These are phyloP conservation scores for Cicer yamashitae DNA, from an alignment of 306 rosid species.

Conservation along the genomic window DNA sequence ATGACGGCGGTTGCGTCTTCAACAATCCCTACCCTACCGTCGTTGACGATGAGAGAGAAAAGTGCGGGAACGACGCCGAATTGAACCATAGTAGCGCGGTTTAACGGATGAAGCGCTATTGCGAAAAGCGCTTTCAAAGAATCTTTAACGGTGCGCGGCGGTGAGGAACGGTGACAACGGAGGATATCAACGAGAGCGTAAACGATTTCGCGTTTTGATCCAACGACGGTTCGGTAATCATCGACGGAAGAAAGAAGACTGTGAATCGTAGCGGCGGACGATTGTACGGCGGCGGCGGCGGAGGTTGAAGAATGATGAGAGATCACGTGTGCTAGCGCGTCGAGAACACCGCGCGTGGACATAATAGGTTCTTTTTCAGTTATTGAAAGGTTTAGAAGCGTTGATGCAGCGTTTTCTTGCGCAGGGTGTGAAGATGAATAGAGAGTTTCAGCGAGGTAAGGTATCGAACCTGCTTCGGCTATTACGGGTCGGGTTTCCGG, in stretches of 20 bases:
- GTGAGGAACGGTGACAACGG: slow-evolving; percentile 53
- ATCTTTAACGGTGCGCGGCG: slow-evolving; percentile 77
- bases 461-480: slow-evolving; percentile 76
- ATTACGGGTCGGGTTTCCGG: slow-evolving; percentile 74
- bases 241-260: slow-evolving; percentile 75
- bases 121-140: slow-evolving; percentile 85
- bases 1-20: slow-evolving; percentile 94
- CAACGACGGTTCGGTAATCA: slow-evolving; percentile 71
- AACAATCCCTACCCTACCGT: slow-evolving; percentile 68
- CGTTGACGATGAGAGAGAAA: slow-evolving; percentile 60
- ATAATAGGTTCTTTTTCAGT: slow-evolving; percentile 63
- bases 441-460: slow-evolving; percentile 74
- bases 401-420: slow-evolving; percentile 91
- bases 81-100: slow-evolving; percentile 61
- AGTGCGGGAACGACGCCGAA: slow-evolving; percentile 72
- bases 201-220: slow-evolving; percentile 82
- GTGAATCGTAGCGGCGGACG: slow-evolving; percentile 82
- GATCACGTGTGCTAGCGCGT: slow-evolving; percentile 78
- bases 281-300: slow-evolving; percentile 75
- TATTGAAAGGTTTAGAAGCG: slow-evolving; percentile 85
- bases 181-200: slow-evolving; percentile 71
- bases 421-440: slow-evolving; percentile 62
- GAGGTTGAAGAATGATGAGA: slow-evolving; percentile 60
- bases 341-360: slow-evolving; percentile 85
- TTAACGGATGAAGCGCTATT: slow-evolving; percentile 68